Evolutionary conservation across 179 eudicot species (phyloP).

Genomic region (Carnegiea gigantea): DNA sequence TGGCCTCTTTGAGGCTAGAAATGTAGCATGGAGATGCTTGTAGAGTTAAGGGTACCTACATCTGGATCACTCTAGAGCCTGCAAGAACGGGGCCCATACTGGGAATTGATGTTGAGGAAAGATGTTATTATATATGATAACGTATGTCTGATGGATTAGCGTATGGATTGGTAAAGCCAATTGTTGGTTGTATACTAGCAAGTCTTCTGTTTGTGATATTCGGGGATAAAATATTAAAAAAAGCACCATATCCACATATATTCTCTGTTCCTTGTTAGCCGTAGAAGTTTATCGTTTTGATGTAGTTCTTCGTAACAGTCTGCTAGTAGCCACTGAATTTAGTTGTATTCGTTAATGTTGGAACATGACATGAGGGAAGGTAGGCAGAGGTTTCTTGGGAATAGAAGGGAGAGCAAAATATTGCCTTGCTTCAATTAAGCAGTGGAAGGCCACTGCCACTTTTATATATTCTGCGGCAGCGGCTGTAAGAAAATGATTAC

Average conservation of each 20-base stretch:
- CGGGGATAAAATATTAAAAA: background rate
- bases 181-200: background rate
- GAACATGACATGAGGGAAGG: background rate
- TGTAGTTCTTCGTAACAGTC: background rate
- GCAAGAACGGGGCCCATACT: too few species aligned
- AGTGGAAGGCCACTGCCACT: background rate
- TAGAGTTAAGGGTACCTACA: too few species aligned
- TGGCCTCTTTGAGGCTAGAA: too few species aligned
- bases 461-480: too few species aligned
- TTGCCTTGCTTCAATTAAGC: background rate
- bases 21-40: too few species aligned
- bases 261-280: background rate
- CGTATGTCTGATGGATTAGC: background rate
- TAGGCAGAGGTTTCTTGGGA: background rate
- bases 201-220: background rate
- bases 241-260: background rate
- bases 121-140: background rate
- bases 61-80: too few species aligned
- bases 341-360: background rate
- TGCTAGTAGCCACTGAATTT: background rate
- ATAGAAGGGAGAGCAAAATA: background rate
- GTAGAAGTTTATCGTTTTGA: background rate
- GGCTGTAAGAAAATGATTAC: too few species aligned
- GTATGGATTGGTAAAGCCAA: too few species aligned
- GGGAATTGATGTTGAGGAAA: background rate